Base-by-base conservation (phyloP, 2,329 filamentous ascomycete genomes). In the Pestalotiopsis sp. region DNA sequence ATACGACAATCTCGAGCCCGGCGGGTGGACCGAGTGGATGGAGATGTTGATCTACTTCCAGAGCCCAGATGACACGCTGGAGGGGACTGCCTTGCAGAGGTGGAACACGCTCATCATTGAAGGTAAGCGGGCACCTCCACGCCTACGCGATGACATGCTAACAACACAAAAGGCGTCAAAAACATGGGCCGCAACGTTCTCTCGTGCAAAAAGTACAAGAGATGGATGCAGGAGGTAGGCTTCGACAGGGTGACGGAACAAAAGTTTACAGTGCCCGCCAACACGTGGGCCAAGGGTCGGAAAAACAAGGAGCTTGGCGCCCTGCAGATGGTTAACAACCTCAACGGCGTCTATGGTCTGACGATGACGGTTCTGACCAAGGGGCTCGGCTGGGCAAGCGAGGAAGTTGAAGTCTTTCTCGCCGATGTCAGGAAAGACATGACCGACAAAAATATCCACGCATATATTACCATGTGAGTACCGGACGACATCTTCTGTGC, bases 1-100 rank as follows among this genome's bases (percentile, higher is more conserved):
- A 14, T 86, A 81, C 69, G 76, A 83, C 69, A 81, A 78, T 68
- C 74, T 81, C 3, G 76, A 75, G 25, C 82, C 82, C 0, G 83
- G 82, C 25, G 83, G 81, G 27, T 82, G 74, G 72, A 73, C 83
- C 11, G 83, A 86, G 69, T 64, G 81, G 12, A 75, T 75, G 66
- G 78, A 84, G 55, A 75, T 70, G 36, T 71, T 74, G 65, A 71
- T 74, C 52, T 66, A 71, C 64, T 65, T 73, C 68, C 69, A 71
- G 58, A 66, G 70, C 49, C 70, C 76, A 55, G 76, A 79, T 58
- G 74, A 70, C 25, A 77, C 77, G 3, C 75, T 78, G 6, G 74
- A 77, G 65, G 77, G 75, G 41, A 76, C 74, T 6, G 66, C 72
- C 3, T 66, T 77, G 61, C 71, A 75, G 71, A 72, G 75, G 39